Evolutionary conservation across 2,329 filamentous ascomycete species (phyloP).

Genomic region (Calonectria montana): DNA sequence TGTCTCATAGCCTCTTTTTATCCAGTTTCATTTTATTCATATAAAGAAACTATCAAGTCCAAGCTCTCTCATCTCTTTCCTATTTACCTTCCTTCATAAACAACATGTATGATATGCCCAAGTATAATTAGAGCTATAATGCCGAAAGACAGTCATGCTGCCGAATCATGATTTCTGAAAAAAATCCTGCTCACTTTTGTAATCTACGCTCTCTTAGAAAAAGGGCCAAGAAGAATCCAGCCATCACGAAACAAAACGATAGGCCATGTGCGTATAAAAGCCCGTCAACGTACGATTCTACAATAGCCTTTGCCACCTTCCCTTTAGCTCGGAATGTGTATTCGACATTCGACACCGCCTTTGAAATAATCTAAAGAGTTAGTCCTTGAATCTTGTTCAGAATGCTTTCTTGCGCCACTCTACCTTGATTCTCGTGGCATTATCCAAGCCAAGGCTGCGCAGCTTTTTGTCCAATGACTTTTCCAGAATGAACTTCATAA

Average conservation of each 20-base stretch:
- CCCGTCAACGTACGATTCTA: background rate
- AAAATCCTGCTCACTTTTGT: too few species aligned
- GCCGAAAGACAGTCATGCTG: too few species aligned
- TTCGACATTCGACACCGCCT: constrained; percentile 3
- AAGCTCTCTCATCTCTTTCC: too few species aligned
- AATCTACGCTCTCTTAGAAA: background rate
- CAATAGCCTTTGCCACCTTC: background rate
- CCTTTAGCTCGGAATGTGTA: background rate
- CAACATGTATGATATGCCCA: too few species aligned
- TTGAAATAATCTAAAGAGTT: constrained; percentile 2
- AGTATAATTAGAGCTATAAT: too few species aligned
- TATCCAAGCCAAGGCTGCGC: background rate
- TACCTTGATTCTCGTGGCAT: background rate
- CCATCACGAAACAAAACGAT: background rate
- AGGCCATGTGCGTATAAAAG: constrained; percentile 9
- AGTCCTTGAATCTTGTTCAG: background rate
- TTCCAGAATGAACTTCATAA: background rate
- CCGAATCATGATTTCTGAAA: too few species aligned
- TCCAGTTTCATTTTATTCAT: too few species aligned
- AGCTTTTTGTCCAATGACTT: background rate
- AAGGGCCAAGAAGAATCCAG: background rate
- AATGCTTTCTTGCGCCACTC: too few species aligned
- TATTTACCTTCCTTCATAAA: too few species aligned
- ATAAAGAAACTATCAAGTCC: too few species aligned
- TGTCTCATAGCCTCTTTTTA: too few species aligned